phyloP scores from a whole-genome alignment of 2,329 filamentous ascomycete species.

The Colletotrichum navitas region DNA sequence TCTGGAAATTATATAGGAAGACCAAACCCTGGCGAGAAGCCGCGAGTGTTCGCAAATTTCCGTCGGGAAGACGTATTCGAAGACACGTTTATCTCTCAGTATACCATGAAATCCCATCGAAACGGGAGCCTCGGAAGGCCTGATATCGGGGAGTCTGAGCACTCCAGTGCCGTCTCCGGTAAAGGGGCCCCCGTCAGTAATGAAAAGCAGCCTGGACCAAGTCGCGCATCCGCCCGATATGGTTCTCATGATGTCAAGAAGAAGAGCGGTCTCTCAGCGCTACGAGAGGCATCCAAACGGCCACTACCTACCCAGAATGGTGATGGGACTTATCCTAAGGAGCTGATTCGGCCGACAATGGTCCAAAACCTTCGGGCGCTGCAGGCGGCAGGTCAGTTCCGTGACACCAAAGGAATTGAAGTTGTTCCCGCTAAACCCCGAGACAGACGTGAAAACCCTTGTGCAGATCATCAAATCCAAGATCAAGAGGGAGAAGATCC shows the following conservation, averaged over 20 bases:
- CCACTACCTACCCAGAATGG: conserved; percentile 74
- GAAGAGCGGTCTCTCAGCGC: conserved; percentile 47
- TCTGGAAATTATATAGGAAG: neutral
- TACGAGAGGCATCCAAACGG: conserved; percentile 64
- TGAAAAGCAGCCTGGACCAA: conserved; percentile 1
- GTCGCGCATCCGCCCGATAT: conserved; percentile 21
- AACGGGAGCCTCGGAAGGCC: conserved; percentile 28
- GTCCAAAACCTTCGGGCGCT: conserved; percentile 70
- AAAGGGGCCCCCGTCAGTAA: neutral
- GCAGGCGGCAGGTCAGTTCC: conserved; percentile 56
- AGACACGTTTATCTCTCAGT: neutral
- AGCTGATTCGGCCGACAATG: conserved; percentile 63
- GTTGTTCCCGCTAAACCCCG: neutral
- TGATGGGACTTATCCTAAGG: conserved; percentile 68
- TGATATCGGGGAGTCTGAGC: conserved; percentile 10
- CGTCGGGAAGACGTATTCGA: neutral
- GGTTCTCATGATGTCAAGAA: conserved; percentile 34
- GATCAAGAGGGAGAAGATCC: conserved; percentile 70
- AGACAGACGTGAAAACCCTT: conserved; percentile 72
- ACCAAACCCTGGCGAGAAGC: neutral
- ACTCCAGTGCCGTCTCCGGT: neutral
- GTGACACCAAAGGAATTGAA: neutral
- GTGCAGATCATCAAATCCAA: conserved; percentile 71
- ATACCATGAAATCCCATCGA: conserved; percentile 23
- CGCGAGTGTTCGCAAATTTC: too few relatives aligned